phyloP scores from a whole-genome alignment of 2,329 filamentous ascomycete genomes.

The Xylaria sp. region DNA sequence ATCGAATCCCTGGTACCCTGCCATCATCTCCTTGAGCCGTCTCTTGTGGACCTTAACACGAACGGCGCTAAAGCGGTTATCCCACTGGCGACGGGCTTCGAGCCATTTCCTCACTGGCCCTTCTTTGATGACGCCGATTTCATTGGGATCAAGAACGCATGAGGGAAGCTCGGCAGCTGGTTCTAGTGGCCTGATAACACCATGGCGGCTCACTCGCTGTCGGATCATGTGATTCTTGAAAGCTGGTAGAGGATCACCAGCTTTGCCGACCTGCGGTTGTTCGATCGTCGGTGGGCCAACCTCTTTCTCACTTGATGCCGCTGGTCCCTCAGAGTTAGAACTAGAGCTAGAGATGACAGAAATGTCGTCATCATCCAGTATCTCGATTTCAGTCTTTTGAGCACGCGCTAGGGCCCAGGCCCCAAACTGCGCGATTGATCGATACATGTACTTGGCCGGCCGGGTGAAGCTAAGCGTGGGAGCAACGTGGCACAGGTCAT shows the following conservation, averaged over 20 bases:
- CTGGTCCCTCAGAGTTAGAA: slow-evolving; percentile 53
- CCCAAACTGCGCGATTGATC: slow-evolving; percentile 90
- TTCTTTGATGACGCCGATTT: slow-evolving; percentile 83
- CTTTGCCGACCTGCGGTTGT: slow-evolving; percentile 74
- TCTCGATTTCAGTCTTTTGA: slow-evolving; percentile 82
- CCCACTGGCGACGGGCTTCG: slow-evolving; percentile 76
- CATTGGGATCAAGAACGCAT: slow-evolving; percentile 69
- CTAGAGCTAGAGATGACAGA: slow-evolving; percentile 76
- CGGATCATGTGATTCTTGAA: slow-evolving; percentile 93
- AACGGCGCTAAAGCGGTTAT: slow-evolving; percentile 74
- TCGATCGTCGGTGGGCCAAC: slow-evolving; percentile 20
- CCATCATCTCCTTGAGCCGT: slow-evolving; percentile 76
- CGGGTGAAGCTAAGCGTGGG: slow-evolving; percentile 94
- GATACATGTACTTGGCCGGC: slow-evolving; percentile 97
- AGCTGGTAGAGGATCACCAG: slow-evolving; percentile 82
- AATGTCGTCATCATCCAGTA: slow-evolving; percentile 80
- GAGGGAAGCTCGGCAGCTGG: slow-evolving; percentile 71
- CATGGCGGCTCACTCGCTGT: slow-evolving; percentile 83
- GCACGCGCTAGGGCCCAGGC: slow-evolving; percentile 89
- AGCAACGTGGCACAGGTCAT: slow-evolving; percentile 91
- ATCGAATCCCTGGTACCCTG: slow-evolving; percentile 76
- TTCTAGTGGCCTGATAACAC: slow-evolving; percentile 75
- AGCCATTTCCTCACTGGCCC: slow-evolving; percentile 88
- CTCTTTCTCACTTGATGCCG: slow-evolving; percentile 42
- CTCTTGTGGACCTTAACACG: slow-evolving; percentile 79